Percentiles rank a stretch among this genome's conserved stretches.
phyloP scores from a whole-genome alignment of 164 flowering plant genomes.

The Buxus sempervirens region DNA sequence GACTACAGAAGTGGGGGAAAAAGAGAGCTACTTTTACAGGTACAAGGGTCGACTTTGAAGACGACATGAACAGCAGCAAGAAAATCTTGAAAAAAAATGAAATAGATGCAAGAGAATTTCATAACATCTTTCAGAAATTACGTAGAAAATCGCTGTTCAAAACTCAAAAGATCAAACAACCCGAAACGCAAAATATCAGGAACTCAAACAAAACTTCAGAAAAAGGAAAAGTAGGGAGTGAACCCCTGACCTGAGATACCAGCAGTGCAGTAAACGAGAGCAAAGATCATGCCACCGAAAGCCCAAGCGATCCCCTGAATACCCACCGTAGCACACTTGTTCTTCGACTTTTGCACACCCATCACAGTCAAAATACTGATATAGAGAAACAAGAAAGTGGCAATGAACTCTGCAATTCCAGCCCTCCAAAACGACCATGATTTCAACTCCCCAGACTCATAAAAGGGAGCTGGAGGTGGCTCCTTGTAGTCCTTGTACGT shows the following conservation, averaged over 20 bases:
- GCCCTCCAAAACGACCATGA: conserved; percentile 69
- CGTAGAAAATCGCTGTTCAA: too few species aligned
- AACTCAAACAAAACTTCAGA: background rate
- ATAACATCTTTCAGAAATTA: too few species aligned
- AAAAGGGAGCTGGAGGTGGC: conserved; percentile 55
- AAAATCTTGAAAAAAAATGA: background rate
- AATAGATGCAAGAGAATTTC: too few species aligned
- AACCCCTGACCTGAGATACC: conserved; percentile 56
- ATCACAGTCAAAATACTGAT: conserved; percentile 56
- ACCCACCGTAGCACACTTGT: conserved; percentile 54
- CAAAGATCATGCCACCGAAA: conserved; percentile 68
- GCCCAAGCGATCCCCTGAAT: conserved; percentile 72
- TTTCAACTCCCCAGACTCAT: conserved; percentile 48
- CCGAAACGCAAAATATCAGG: too few species aligned
- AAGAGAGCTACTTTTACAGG: too few species aligned
- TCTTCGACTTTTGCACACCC: conserved; percentile 38
- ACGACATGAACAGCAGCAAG: background rate
- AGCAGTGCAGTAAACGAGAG: conserved; percentile 68
- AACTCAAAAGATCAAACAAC: background rate
- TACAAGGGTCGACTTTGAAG: too few species aligned
- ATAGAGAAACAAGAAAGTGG: conserved; percentile 62
- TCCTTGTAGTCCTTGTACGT: conserved; percentile 62
- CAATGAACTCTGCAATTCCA: conserved; percentile 58
- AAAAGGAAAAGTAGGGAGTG: background rate
- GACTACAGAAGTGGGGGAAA: too few species aligned